phyloP scores from a whole-genome alignment of 805 yeast genomes.

The Ogataea corticis region DNA sequence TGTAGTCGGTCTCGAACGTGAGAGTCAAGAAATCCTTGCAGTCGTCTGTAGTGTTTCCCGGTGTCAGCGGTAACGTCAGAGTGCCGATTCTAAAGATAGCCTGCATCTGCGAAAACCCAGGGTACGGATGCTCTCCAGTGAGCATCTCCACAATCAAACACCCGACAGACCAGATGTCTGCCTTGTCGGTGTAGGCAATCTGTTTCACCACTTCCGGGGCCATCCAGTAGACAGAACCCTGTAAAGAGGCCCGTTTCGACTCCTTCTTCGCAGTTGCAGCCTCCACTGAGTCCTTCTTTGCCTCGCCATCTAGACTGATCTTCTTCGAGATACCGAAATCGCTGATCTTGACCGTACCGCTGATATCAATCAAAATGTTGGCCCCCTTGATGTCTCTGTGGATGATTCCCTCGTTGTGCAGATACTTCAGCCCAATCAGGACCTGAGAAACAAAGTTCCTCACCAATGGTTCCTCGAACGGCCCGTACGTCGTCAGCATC shows the following conservation, averaged over 20 bases:
- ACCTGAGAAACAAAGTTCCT: conserved; percentile 57
- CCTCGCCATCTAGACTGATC: conserved; percentile 29
- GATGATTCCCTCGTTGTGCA: conserved; percentile 58
- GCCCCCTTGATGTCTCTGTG: conserved; percentile 70
- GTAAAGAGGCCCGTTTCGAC: conserved; percentile 73
- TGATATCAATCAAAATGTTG: conserved; percentile 57
- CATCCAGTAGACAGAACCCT: conserved; percentile 98
- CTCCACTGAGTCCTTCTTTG: conserved; percentile 22
- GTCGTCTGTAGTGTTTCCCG: conserved; percentile 66
- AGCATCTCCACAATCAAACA: conserved; percentile 93
- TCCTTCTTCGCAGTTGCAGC: conserved; percentile 44
- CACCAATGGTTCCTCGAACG: conserved; percentile 61
- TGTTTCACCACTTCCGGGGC: conserved; percentile 98
- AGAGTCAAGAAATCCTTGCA: conserved; percentile 64
- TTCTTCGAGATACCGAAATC: conserved; percentile 70
- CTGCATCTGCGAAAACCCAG: conserved; percentile 93
- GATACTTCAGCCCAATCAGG: conserved; percentile 52
- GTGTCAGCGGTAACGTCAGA: conserved; percentile 75
- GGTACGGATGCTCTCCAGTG: conserved; percentile 95
- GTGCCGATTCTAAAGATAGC: conserved; percentile 95
- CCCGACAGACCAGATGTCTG: conserved; percentile 97
- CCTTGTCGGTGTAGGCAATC: conserved; percentile 84
- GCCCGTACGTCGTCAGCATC: conserved; percentile 58
- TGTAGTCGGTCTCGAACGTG: conserved; percentile 76
- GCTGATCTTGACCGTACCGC: conserved; percentile 62